These are phyloP conservation scores for Hevea brasiliensis DNA, from an alignment of 345 rosid genomes.

Conservation along the genomic window DNA sequence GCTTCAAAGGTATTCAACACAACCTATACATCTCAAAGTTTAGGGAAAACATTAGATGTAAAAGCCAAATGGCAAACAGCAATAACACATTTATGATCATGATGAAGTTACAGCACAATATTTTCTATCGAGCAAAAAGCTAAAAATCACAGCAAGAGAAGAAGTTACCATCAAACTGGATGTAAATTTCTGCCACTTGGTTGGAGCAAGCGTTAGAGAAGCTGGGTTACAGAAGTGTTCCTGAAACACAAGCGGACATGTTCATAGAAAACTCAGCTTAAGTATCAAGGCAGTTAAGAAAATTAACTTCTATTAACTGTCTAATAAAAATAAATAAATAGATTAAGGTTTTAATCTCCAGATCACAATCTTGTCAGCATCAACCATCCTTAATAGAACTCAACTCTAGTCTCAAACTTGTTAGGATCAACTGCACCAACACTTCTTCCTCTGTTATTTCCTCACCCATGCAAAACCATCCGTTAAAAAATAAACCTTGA, in stretches of 20 bases:
- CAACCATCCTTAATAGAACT: not conserved
- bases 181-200: conserved; percentile 92
- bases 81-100: not conserved
- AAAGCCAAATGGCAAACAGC: conserved; percentile 1
- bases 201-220: conserved; percentile 58
- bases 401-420: not conserved
- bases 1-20: conserved; percentile 91
- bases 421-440: not conserved
- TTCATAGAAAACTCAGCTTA: not conserved
- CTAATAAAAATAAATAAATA: too few species aligned
- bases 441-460: not conserved
- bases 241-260: conserved; percentile 40
- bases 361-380: not conserved
- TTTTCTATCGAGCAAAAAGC: not conserved
- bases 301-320: not conserved
- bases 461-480: not conserved
- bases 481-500: not conserved
- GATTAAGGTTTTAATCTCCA: not conserved
- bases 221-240: conserved; percentile 90
- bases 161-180: conserved; percentile 70
- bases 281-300: not conserved
- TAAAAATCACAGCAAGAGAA: conserved; percentile 3
- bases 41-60: conserved; percentile 10
- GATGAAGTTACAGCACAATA: not conserved
- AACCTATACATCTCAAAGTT: conserved; percentile 52